Evolutionary conservation across 305 asterid genomes (phyloP), one percentile per base, ranked within the genome.

Genomic region (Ajuga reptans): DNA sequence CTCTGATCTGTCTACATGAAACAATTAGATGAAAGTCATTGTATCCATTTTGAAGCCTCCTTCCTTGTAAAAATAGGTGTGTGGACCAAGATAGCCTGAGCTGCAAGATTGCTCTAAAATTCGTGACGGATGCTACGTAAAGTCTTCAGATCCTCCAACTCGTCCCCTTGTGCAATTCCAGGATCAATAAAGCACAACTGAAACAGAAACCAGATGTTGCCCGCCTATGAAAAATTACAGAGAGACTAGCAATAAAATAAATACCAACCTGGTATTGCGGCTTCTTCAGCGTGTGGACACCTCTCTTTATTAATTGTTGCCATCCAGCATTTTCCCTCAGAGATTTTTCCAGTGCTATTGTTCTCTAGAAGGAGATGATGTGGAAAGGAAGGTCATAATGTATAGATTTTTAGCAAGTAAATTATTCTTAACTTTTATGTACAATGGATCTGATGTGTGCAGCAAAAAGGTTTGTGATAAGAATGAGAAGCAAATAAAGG

Each of bases 261-360:
- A 68, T 42, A 68, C 73, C 33, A 68, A 90, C 97, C 94, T 88
- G 96, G 75, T 88, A 86, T 50, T 81, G 78, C 9, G 78, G 85
- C 81, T 90, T 83, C 80, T 60, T 83, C 75, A 90, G 81, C 11
- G 97, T 86, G 84, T 88, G 96, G 58, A 75, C 77, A 3, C 97
- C 92, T 76, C 96, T 86, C 83, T 90, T 88, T 64, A 87, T 80
- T 55, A 84, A 76, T 71, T 76, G 78, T 75, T 88, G 96, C 96
- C 98, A 92, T 63, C 96, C 95, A 33, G 29, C 67, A 7, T 86
- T 89, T 61, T 61, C 83, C 68, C 74, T 76, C 27, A 92, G 86
- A 63, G 88, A 79, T 73, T 63, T 82, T 79, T 71, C 91, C 66
- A 92, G 68, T 70, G 77, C 82, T 55, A 81, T 79, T 36, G 96